Percentiles rank a stretch among this genome's conserved stretches.
Evolutionary conservation across 306 rosid species (phyloP).

Genomic region (Styphnolobium japonicum): DNA sequence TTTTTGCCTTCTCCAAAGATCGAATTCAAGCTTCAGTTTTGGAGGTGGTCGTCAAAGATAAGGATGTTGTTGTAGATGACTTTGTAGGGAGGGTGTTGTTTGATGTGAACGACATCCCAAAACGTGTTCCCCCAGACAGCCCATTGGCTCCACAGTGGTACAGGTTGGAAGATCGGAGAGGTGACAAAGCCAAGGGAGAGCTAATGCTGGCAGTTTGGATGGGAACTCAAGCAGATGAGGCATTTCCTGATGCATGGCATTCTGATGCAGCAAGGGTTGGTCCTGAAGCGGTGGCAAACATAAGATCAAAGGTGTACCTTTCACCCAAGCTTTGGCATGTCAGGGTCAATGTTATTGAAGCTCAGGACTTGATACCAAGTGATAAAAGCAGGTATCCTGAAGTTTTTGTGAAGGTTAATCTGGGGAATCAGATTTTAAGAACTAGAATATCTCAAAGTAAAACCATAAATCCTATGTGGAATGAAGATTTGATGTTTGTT

Average conservation of each 20-base stretch:
- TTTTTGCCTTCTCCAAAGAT: conserved; percentile 78
- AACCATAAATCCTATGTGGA: conserved; percentile 69
- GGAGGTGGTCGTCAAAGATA: conserved; percentile 73
- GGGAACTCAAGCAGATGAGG: conserved; percentile 94
- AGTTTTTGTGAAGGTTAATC: conserved; percentile 56
- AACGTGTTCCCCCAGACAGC: conserved; percentile 69
- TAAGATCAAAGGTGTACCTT: conserved; percentile 74
- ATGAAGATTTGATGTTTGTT: conserved; percentile 80
- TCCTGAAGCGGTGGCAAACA: conserved; percentile 53
- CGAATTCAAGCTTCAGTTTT: conserved; percentile 67
- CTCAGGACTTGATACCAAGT: conserved; percentile 64
- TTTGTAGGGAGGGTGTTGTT: conserved; percentile 55
- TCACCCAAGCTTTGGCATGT: conserved; percentile 87
- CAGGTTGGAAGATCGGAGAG: conserved; percentile 58
- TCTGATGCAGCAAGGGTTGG: conserved; percentile 76
- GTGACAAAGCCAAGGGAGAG: conserved; percentile 64
- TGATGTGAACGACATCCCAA: conserved; percentile 63
- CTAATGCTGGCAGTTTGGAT: conserved; percentile 88
- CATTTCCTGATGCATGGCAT: conserved; percentile 84
- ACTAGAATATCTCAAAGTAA: conserved; percentile 64
- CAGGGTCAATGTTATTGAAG: conserved; percentile 85
- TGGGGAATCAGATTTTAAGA: conserved; percentile 57
- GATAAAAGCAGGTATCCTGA: conserved; percentile 72
- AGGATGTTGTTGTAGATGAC: conserved; percentile 63
- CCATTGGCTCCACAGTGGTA: conserved; percentile 93